Conservation (phyloP, 768 basidiomycete species). For the Agrocybe praecox region DNA sequence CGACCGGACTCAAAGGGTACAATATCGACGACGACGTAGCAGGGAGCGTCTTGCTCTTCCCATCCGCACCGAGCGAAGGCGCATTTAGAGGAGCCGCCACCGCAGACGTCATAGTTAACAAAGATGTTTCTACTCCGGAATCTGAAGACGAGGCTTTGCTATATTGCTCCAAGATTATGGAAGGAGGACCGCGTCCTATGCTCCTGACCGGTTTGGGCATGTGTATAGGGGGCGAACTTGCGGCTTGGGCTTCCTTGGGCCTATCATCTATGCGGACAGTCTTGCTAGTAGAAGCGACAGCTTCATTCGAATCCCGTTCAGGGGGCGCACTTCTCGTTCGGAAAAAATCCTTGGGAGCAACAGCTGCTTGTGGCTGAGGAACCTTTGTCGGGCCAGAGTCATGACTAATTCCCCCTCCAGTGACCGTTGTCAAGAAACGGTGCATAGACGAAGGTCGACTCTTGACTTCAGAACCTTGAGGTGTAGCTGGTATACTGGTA, state of each 20-base stretch:
- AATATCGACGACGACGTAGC: neutral
- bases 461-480: constrained; percentile 1
- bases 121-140: constrained; percentile 7
- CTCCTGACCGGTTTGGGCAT: constrained; percentile 22
- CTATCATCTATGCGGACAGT: constrained; percentile 14
- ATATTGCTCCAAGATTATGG: constrained; percentile 29
- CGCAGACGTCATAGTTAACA: neutral
- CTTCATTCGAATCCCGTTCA: constrained; percentile 15
- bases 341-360: constrained; percentile 51
- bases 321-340: constrained; percentile 63
- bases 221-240: constrained; percentile 10
- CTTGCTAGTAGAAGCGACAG: constrained; percentile 1
- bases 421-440: constrained; percentile 4
- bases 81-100: neutral
- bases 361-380: constrained; percentile 16
- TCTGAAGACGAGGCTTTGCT: constrained; percentile 26
- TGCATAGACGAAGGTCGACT: constrained; percentile 20
- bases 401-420: neutral
- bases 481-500: neutral
- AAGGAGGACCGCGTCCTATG: constrained; percentile 14
- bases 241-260: neutral
- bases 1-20: neutral
- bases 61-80: constrained; percentile 1
- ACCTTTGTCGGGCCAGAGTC: neutral
- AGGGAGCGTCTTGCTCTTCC: neutral